phyloP scores from a whole-genome alignment of 768 basidiomycete species.

The Clitopilus passeckerianus region DNA sequence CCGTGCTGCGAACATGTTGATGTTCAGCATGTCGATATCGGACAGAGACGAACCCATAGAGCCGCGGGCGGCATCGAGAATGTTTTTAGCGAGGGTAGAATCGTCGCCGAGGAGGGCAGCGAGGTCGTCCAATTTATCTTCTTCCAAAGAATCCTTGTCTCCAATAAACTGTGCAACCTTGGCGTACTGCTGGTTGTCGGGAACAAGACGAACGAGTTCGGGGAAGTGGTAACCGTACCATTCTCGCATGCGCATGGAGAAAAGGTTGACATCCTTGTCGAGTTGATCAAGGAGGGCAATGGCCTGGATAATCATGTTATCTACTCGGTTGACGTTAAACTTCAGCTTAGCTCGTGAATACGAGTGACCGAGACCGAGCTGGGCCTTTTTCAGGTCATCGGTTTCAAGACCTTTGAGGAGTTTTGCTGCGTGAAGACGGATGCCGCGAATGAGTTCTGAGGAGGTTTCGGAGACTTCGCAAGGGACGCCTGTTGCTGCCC shows the following conservation, averaged over 20 bases:
- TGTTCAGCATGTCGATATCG: slow-evolving; percentile 95
- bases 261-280: slow-evolving; percentile 99
- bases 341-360: slow-evolving; percentile 98
- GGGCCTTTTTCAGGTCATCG: slow-evolving; percentile 87
- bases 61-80: slow-evolving; percentile 89
- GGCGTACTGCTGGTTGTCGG: slow-evolving; percentile 96
- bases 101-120: slow-evolving; percentile 81
- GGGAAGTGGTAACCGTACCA: slow-evolving; percentile 99
- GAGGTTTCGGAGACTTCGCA: slow-evolving; percentile 81
- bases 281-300: slow-evolving; percentile 97
- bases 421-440: slow-evolving; percentile 87
- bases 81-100: slow-evolving; percentile 81
- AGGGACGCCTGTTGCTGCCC: slow-evolving; percentile 60
- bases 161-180: slow-evolving; percentile 80
- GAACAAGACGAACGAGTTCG: slow-evolving; percentile 87
- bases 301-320: slow-evolving; percentile 99
- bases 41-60: slow-evolving; percentile 92
- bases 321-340: slow-evolving; percentile 93
- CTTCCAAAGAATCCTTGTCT: slow-evolving; percentile 75
- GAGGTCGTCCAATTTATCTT: slow-evolving; percentile 78
- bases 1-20: slow-evolving; percentile 83
- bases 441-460: slow-evolving; percentile 85
- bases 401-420: slow-evolving; percentile 85
- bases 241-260: slow-evolving; percentile 96
- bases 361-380: slow-evolving; percentile 95